A percentile compares a stretch with the other conserved stretches of the same genome.
Conservation (phyloP, 1,139 yeast genomes). For the Candida neerlandica region DNA sequence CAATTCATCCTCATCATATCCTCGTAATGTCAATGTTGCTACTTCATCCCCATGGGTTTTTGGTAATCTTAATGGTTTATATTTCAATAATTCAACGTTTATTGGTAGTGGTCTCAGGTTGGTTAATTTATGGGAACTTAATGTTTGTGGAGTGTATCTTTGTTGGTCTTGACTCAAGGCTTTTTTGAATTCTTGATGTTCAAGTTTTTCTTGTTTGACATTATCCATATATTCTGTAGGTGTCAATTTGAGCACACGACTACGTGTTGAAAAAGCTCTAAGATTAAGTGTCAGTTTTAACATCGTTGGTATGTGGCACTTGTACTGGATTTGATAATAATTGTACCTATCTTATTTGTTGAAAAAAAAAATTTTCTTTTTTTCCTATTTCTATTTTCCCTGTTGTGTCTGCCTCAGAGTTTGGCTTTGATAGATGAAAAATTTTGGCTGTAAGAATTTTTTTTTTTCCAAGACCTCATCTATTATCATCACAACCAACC, state of each 20-base stretch:
- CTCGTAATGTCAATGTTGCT: slow-evolving; percentile 70
- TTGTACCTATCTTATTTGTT: background rate
- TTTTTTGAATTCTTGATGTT: slow-evolving; percentile 31
- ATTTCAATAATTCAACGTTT: slow-evolving; percentile 79
- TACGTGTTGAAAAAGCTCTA: slow-evolving; percentile 9
- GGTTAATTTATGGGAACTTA: slow-evolving; percentile 35
- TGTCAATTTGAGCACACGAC: slow-evolving; percentile 14
- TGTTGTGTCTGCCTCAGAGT: too few relatives aligned
- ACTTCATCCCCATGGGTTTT: slow-evolving; percentile 70
- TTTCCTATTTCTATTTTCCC: background rate
- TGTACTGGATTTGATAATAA: background rate
- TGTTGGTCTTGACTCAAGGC: slow-evolving; percentile 23
- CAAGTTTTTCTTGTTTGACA: slow-evolving; percentile 28
- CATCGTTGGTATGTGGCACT: background rate
- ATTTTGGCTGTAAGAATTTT: slow-evolving; percentile 4
- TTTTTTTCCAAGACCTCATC: slow-evolving; percentile 1
- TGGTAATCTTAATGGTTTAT: slow-evolving; percentile 75
- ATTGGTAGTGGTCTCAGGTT: slow-evolving; percentile 68
- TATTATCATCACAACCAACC: slow-evolving; percentile 4
- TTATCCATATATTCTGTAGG: slow-evolving; percentile 37
- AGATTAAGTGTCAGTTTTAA: background rate
- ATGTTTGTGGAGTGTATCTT: slow-evolving; percentile 44
- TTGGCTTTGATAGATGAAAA: background rate
- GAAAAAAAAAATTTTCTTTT: slow-evolving; percentile 3
- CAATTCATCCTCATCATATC: slow-evolving; percentile 70